Base-by-base conservation (phyloP, 2,329 filamentous ascomycete species). In the Elsinoe ampelina region DNA sequence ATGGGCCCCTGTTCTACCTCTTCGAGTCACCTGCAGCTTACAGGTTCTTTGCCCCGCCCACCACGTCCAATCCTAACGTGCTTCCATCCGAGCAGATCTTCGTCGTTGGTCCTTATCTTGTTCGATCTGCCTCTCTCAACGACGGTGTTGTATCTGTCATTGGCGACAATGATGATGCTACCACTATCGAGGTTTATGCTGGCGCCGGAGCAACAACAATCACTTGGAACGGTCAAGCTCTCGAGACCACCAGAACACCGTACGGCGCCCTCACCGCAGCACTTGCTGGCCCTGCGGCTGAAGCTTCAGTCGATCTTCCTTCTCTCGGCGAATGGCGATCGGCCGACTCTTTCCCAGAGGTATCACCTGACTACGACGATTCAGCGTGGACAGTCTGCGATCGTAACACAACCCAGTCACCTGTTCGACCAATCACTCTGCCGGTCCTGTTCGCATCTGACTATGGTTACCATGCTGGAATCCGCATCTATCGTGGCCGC, bases 41-140 rank as follows among this genome's bases (percentile, higher is more conserved):
- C 75, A 76, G 75, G 5, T 80, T 82, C 63, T 82, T 77, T 69
- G 79, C 79, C 1, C 75, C 79, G 2, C 69, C 75, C 1, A 68
- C 80, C 6, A 75, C 74, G 0, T 63, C 62, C 1, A 69, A 76
- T 56, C 79, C 79, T 0, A 65, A 72, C 39, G 73, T 75, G 0
- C 65, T 66, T 1, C 70, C 76, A 0, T 62, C 73, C 51, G 64
- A 79, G 59, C 77, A 81, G 35, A 65, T 73, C 3, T 66, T 75
- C 15, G 70, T 73, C 1, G 64, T 71, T 19, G 72, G 72, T 0
- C 72, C 72, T 12, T 74, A 75, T 58, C 66, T 73, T 1, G 71
- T 73, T 10, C 69, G 71, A 5, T 62, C 63, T 55, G 70, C 64
- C 8, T 61, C 61, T 19, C 32, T 67, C 15, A 70, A 79, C 3